Conservation (phyloP, 2,329 filamentous ascomycete species). For the Scopulariopsis brevicaulis region DNA sequence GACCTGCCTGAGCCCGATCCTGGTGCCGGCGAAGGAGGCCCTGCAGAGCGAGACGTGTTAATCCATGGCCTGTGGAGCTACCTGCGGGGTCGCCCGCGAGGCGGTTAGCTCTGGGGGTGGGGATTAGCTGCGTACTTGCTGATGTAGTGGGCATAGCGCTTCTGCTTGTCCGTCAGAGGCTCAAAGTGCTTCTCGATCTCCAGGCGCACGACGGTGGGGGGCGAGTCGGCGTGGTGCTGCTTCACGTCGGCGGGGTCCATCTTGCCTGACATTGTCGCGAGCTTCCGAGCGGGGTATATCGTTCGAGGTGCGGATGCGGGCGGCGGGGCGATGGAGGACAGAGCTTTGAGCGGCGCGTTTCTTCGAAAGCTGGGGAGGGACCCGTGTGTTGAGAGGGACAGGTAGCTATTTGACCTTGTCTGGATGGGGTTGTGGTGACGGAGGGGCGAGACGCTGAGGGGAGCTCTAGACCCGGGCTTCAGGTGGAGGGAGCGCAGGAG, state of each 20-base stretch:
- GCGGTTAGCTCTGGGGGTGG: background rate
- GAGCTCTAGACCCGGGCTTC: background rate
- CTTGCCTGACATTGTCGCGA: conserved; percentile 29
- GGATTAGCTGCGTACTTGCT: conserved; percentile 45
- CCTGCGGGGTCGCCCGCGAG: background rate
- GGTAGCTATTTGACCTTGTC: background rate
- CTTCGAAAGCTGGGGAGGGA: background rate
- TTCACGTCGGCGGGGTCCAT: conserved; percentile 44
- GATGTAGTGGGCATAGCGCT: conserved; percentile 86
- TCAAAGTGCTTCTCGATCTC: conserved; percentile 92
- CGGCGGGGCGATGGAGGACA: background rate
- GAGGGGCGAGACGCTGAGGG: background rate
- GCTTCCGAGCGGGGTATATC: background rate
- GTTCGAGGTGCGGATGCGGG: background rate
- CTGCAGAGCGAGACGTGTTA: conserved; percentile 24
- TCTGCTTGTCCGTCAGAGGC: conserved; percentile 60
- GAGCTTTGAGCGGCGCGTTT: conserved; percentile 7
- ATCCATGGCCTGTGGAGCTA: background rate
- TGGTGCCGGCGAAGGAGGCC: conserved; percentile 64
- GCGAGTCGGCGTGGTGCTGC: conserved; percentile 84
- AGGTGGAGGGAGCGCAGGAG: conserved; percentile 14
- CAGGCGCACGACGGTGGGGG: conserved; percentile 76
- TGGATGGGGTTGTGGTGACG: background rate
- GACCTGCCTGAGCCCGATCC: conserved; percentile 69
- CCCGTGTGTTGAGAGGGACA: background rate